These are phyloP conservation scores for Starmera dryadoides DNA, from an alignment of 805 yeast species.

Conservation along the genomic window DNA sequence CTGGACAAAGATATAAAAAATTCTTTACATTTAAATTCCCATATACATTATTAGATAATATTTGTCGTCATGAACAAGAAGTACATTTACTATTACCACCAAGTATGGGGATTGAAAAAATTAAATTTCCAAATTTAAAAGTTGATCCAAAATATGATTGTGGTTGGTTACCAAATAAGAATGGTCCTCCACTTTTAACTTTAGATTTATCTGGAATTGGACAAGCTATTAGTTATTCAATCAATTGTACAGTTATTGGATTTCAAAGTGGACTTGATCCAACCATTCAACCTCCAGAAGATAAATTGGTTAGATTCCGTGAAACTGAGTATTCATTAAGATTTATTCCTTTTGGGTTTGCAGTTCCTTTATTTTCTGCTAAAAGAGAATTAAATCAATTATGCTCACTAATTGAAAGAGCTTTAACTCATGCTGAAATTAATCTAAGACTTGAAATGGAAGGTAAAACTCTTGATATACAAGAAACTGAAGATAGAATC, in stretches of 20 bases:
- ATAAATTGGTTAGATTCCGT: conserved; percentile 24
- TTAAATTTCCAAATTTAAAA: conserved; percentile 15
- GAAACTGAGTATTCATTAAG: conserved; percentile 29
- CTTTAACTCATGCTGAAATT: conserved; percentile 11
- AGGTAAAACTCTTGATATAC: too few relatives aligned
- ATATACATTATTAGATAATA: conserved; percentile 38
- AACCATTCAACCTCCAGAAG: conserved; percentile 24
- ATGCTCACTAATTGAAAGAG: conserved; percentile 7
- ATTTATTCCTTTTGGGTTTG: conserved; percentile 33
- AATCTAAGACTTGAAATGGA: conserved; percentile 8
- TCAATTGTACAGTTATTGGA: conserved; percentile 52
- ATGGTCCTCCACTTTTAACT: conserved; percentile 51
- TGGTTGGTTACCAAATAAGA: conserved; percentile 39
- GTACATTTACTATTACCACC: conserved; percentile 30
- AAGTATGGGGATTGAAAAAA: conserved; percentile 29
- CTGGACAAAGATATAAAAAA: conserved; percentile 44
- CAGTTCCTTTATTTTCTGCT: conserved; percentile 12
- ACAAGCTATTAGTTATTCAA: conserved; percentile 41
- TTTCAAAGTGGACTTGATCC: conserved; percentile 10
- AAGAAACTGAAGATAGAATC: conserved; percentile 9
- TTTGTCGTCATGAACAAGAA: conserved; percentile 36
- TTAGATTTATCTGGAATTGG: conserved; percentile 41
- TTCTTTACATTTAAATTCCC: conserved; percentile 53
- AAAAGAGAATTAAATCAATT: conserved; percentile 4
- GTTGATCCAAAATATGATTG: conserved; percentile 40